A percentile compares a stretch with the other conserved stretches of the same genome.
Evolutionary conservation across 2,329 filamentous ascomycete species (phyloP).

Genomic region (Fusarium sp.): DNA sequence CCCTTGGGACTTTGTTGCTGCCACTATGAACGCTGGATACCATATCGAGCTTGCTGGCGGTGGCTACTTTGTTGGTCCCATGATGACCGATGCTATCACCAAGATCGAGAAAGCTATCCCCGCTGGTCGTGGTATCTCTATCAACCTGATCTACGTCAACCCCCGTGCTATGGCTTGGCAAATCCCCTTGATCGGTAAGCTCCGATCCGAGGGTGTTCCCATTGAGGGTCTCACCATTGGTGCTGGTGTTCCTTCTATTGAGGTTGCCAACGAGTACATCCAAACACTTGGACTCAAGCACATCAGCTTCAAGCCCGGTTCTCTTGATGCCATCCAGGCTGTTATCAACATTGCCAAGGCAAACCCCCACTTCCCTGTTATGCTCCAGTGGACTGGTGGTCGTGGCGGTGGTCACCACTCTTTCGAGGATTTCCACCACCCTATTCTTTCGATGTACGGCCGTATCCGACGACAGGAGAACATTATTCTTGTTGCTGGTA

Average conservation of each 20-base stretch:
- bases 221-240: slow-evolving; percentile 95
- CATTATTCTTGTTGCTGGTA: slow-evolving; percentile 89
- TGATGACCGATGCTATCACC: slow-evolving; percentile 83
- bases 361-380: slow-evolving; percentile 93
- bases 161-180: slow-evolving; percentile 93
- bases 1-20: slow-evolving; percentile 90
- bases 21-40: slow-evolving; percentile 95
- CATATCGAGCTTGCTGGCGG: slow-evolving; percentile 91
- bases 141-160: slow-evolving; percentile 93
- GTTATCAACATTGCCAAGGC: slow-evolving; percentile 94
- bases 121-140: slow-evolving; percentile 85
- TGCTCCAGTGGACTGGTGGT: slow-evolving; percentile 95
- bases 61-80: slow-evolving; percentile 86
- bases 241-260: slow-evolving; percentile 92
- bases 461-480: slow-evolving; percentile 88
- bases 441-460: slow-evolving; percentile 90
- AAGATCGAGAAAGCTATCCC: slow-evolving; percentile 90
- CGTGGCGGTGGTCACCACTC: slow-evolving; percentile 95
- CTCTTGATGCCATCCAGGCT: slow-evolving; percentile 86
- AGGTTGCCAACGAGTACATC: slow-evolving; percentile 94
- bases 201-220: slow-evolving; percentile 86
- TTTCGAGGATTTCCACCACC: slow-evolving; percentile 94
- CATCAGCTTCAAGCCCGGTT: slow-evolving; percentile 94
- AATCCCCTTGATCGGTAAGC: slow-evolving; percentile 83
- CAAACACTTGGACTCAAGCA: slow-evolving; percentile 92